These are phyloP conservation scores for Cotoneaster glaucophyllus DNA, from an alignment of 306 rosid genomes.

Conservation along the genomic window DNA sequence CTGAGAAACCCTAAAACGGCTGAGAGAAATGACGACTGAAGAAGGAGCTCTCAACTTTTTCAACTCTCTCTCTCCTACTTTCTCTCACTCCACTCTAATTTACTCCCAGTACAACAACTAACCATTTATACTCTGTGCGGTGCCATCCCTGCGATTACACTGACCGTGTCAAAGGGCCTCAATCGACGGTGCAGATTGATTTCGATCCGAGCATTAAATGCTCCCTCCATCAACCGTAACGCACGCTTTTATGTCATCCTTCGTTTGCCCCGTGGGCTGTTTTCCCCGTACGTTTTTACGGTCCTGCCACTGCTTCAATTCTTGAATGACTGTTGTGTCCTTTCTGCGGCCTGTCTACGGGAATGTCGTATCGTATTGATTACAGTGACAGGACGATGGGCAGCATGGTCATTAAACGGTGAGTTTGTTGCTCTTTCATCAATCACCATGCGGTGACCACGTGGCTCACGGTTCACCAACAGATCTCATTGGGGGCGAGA, in stretches of 20 bases:
- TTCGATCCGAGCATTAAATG: neutral
- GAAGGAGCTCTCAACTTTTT: neutral
- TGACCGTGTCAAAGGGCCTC: neutral
- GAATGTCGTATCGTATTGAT: neutral
- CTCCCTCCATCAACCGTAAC: neutral
- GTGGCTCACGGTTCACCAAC: neutral
- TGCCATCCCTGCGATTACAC: neutral
- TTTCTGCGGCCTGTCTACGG: neutral
- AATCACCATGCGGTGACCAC: neutral
- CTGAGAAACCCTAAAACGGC: neutral
- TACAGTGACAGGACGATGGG: neutral
- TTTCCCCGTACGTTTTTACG: neutral
- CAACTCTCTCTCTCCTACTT: neutral
- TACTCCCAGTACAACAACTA: neutral
- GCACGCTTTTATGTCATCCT: neutral
- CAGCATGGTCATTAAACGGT: neutral
- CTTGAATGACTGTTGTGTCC: neutral
- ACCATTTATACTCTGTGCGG: neutral
- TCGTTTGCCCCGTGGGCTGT: neutral
- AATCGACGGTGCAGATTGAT: neutral
- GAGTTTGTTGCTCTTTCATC: neutral
- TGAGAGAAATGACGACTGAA: neutral
- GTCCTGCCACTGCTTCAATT: neutral
- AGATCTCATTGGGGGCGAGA: neutral
- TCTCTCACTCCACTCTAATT: neutral